Evolutionary conservation across 2,329 filamentous ascomycete genomes (phyloP), one percentile per base, ranked within the genome.

Genomic region (Phaeosphaeria sp.): DNA sequence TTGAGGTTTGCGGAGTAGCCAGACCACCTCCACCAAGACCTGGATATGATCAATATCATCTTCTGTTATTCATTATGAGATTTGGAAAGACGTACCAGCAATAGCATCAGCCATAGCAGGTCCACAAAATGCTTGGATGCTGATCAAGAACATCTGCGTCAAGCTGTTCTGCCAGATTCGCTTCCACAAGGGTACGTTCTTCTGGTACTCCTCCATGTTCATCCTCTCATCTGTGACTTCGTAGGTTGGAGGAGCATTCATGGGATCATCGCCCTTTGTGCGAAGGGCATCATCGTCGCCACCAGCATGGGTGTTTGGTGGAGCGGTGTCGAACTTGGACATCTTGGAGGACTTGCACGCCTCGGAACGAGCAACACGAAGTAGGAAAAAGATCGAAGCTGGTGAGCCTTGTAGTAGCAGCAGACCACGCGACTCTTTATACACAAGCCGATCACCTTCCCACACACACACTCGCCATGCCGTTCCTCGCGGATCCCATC

Each of bases 81-180:
- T 15, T 22, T 22, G 4, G n/a, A n/a, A 6, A 9, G 6, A 40
- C 57, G 49, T 33, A 68, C 69, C 69, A 49, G 69, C 69, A 40
- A 72, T 72, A n/a, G 69, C 69, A 56, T 72, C 69, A 2, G 67
- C 68, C 69, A 72, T 72, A 2, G 69, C 69, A 49, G 69, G 69
- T 47, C 69, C 69, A 40, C 68, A 71, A 52, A 82, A 82, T 0
- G 79, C 79, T 61, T 83, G 81, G 9, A 82, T 66, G 42, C 80
- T 82, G 11, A 83, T 65, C 4, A 82, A 71, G 64, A 82, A 66
- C 81, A 83, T 82, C 67, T 83, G 80, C 5, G 80, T 82, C 61
- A 83, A 73, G 60, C 80, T 82, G 60, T 82, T 78, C 59, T 80
- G 78, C 70, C 78, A 79, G 4, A 82, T 60, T 3, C 79, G 75